Evolutionary conservation across 768 basidiomycete genomes (phyloP).

Genomic region (Amanita molliuscula): DNA sequence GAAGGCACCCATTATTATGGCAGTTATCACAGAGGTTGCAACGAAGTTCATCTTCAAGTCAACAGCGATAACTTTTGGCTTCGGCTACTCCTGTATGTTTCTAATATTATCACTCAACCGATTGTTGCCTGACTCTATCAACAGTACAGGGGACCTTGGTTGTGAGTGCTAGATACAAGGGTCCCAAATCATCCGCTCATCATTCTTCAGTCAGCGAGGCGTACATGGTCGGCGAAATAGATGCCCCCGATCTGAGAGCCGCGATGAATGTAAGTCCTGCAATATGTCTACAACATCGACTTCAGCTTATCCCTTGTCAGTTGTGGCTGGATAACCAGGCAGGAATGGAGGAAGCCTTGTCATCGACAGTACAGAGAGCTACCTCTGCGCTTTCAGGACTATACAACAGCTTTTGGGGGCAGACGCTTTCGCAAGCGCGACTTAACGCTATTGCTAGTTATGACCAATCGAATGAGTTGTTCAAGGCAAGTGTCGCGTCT

Average conservation of each 20-base stretch:
- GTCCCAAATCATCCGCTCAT: neutral
- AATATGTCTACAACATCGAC: constrained; percentile 2
- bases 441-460: constrained; percentile 81
- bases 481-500: constrained; percentile 38
- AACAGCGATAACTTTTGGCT: constrained; percentile 58
- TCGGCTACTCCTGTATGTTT: constrained; percentile 48
- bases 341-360: constrained; percentile 46
- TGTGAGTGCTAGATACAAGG: constrained; percentile 30
- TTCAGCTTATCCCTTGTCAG: constrained; percentile 21
- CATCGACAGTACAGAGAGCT: constrained; percentile 44
- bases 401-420: constrained; percentile 65
- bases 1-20: constrained; percentile 54
- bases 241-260: constrained; percentile 48
- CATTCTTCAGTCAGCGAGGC: constrained; percentile 54
- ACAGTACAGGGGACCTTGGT: constrained; percentile 51
- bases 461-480: constrained; percentile 86
- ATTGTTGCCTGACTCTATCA: constrained; percentile 10
- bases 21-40: constrained; percentile 44
- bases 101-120: neutral
- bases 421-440: constrained; percentile 63
- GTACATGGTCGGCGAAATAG: constrained; percentile 62
- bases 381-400: constrained; percentile 51
- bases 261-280: constrained; percentile 49
- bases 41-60: constrained; percentile 49
- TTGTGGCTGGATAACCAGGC: constrained; percentile 59